Evolutionary conservation across 176 grass and related monocot species (phyloP).

Genomic region (Oryza rufipogon): DNA sequence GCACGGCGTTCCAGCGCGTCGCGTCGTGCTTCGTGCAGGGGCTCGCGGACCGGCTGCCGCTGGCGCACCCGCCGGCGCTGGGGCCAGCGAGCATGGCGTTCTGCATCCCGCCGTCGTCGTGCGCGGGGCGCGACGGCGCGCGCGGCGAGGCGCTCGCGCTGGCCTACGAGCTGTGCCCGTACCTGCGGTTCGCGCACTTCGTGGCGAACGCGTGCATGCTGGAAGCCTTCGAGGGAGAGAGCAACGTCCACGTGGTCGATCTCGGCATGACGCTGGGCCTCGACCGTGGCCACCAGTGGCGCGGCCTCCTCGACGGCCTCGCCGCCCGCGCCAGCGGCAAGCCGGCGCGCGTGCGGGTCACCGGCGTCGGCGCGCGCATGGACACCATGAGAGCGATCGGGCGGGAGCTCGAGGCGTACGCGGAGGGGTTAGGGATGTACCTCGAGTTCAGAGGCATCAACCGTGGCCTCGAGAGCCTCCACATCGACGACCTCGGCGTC

Average conservation of each 20-base stretch:
- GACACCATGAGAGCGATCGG: conserved; percentile 49
- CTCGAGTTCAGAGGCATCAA: conserved; percentile 59
- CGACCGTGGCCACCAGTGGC: conserved; percentile 59
- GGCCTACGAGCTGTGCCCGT: conserved; percentile 79
- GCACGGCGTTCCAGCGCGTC: conserved; percentile 73
- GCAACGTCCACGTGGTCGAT: conserved; percentile 62
- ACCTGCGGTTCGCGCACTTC: conserved; percentile 79
- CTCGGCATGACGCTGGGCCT: conserved; percentile 69
- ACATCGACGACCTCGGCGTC: conserved; percentile 45
- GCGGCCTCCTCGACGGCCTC: conserved; percentile 55
- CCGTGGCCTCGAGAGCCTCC: conserved; percentile 57
- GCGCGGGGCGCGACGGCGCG: conserved; percentile 24
- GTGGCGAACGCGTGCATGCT: conserved; percentile 66
- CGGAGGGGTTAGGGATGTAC: conserved; percentile 32
- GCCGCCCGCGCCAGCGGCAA: conserved; percentile 18
- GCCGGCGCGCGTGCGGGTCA: conserved; percentile 53
- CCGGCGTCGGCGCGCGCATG: conserved; percentile 39
- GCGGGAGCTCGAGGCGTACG: conserved; percentile 46
- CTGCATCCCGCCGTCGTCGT: conserved; percentile 42
- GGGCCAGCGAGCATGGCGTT: conserved; percentile 56
- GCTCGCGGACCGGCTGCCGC: conserved; percentile 55
- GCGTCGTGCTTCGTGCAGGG: conserved; percentile 80
- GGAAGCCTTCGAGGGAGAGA: conserved; percentile 73
- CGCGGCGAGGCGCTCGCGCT: conserved; percentile 60
- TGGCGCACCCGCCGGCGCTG: conserved; percentile 57